Base-by-base conservation (phyloP, 192 early-diverging fungal species). In the Coemansia sp. region DNA sequence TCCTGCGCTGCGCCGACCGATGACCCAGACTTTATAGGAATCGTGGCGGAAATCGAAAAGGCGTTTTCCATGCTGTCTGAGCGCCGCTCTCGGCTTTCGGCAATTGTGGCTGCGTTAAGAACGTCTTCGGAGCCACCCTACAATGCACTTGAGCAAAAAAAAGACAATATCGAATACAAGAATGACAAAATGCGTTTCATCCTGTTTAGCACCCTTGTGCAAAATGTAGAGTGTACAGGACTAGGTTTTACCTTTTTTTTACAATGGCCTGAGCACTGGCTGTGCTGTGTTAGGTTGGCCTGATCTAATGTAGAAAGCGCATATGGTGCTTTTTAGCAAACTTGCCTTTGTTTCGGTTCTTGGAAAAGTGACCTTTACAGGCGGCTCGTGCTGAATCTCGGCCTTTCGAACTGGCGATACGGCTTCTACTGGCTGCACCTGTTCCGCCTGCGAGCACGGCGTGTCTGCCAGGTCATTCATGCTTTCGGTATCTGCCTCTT, bases 291-390 rank as follows among this genome's bases (percentile, higher is more conserved):
- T 10, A 10, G 10, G 12, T 22, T 22, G 51, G 16, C 2, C 51
- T 28, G 51, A 52, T 52, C 22, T 20, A 52, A 29, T 6, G 25
- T 45, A 45, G 11, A 12, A 45, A 2, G 5, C 12, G 16, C 8
- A 45, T 38, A 50, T 50, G 5, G 49, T 50, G 49, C 51, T 2
- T 14, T 20, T 52, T 52, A 25, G 25, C 16, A 49, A 17, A 28
- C 64, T 56, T 75, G 69, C 72, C 73, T 66, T 69, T 34, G 69
- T 62, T 17, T 63, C 33, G 20, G 68, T 65, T 55, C 63, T 57
- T 36, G 73, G 73, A 40, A 75, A 75, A 16, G 63, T 16, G 29
- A 48, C n/a, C 31, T 57, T 17, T 57, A 31, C 16, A 32, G 18
- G 31, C 30, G 51, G 42, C 12, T 45, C 42, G 42, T 11, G 5